These are phyloP conservation scores for Ilyonectria mors-panacis DNA, from an alignment of 2,329 filamentous ascomycete genomes.

Conservation along the genomic window DNA sequence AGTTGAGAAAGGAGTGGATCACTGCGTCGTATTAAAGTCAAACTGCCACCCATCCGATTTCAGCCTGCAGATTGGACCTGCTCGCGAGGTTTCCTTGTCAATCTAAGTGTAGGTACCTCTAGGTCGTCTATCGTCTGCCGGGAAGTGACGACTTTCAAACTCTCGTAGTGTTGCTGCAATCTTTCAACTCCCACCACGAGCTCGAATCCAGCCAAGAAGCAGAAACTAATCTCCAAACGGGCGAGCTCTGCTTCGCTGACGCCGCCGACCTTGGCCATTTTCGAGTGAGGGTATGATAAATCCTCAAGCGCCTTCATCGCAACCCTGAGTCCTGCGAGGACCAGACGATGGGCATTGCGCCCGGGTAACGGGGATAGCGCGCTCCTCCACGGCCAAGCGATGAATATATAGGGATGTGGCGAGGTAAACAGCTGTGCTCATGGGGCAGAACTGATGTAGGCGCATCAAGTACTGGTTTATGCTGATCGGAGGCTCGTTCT, in stretches of 20 bases:
- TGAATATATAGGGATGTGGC: constrained; percentile 91
- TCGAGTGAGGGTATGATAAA: constrained; percentile 85
- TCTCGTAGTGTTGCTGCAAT: constrained; percentile 53
- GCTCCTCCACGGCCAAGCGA: constrained; percentile 82
- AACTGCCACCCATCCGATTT: neutral
- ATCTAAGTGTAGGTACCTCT: constrained; percentile 50
- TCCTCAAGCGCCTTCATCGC: constrained; percentile 98
- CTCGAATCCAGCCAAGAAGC: constrained; percentile 88
- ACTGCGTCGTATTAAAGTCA: neutral
- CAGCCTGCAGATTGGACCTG: constrained; percentile 36
- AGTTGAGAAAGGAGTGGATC: neutral
- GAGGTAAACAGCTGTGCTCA: constrained; percentile 94
- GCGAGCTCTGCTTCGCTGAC: constrained; percentile 87
- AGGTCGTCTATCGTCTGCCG: constrained; percentile 43
- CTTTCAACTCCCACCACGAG: constrained; percentile 67
- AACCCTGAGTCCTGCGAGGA: constrained; percentile 87
- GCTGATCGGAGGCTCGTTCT: constrained; percentile 85
- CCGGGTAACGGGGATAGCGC: constrained; percentile 83
- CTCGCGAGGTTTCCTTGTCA: constrained; percentile 44
- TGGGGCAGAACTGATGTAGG: constrained; percentile 91
- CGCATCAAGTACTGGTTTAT: constrained; percentile 89
- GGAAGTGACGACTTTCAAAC: constrained; percentile 50
- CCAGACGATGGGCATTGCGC: constrained; percentile 87
- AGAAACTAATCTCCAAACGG: constrained; percentile 89
- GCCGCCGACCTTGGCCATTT: constrained; percentile 89